Evolutionary conservation across 441 rosid species (phyloP), one percentile per base, ranked within the genome.

Genomic region (Euphorbia celastroides): DNA sequence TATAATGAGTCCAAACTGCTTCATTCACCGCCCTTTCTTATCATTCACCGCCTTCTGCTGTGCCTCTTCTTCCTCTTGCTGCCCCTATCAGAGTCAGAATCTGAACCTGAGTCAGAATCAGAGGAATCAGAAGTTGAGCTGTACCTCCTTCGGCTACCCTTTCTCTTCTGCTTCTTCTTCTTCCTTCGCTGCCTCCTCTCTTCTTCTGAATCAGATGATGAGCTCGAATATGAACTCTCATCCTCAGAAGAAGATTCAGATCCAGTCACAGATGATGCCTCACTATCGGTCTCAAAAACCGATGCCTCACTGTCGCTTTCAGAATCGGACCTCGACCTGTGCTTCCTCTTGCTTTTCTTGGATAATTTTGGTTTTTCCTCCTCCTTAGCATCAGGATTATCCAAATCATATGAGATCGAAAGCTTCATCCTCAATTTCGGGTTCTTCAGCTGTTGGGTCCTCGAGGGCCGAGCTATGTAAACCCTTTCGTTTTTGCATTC

Each of bases 401-500:
- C 95, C 75, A 79, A 71, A 60, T 86, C 88, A 79, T 80, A 80
- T 12, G 95, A 77, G 30, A 75, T 70, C 4, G 87, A 77, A 12
- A 78, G 72, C 80, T 84, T 84, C 87, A 75, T 82, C 75, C 84
- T 80, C 79, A 89, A 70, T 44, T 88, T 91, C 23, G 93, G 96
- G 62, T 89, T 93, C 83, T 89, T 91, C 52, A 93, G 95, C 72
- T 91, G 90, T 79, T 93, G 97, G 6, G 97, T 89, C 65, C 99
- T 79, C 0, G 99, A 93, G 0, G 97, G 97, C 0, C 97, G 80
- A 1, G 96, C 84, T 69, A 91, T 83, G 74, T 93, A 93, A 68
- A 93, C 97, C 67, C 97, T 72, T 58, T 93, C 99, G 28, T 93
- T 93, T 80, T 88, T 93, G 76, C 99, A 91, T 78, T 91, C 92